phyloP scores from a whole-genome alignment of 306 rosid species.

The Parietaria judaica region DNA sequence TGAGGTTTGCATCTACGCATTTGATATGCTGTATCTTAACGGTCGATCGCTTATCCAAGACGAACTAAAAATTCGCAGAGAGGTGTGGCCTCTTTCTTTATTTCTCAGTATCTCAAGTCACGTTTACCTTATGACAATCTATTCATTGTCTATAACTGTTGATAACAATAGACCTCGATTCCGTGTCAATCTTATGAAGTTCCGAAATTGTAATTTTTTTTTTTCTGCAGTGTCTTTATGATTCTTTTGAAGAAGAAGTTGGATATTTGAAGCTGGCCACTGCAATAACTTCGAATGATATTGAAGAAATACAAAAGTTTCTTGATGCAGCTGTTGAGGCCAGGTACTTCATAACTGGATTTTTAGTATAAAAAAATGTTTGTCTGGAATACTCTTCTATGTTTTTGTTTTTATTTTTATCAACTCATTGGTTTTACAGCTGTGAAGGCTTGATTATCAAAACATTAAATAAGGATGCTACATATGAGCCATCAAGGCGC shows the following conservation, averaged over 20 bases:
- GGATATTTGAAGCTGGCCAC: slow-evolving; percentile 84
- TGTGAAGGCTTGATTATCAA: slow-evolving; percentile 88
- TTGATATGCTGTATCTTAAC: slow-evolving; percentile 76
- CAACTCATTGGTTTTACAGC: slow-evolving; percentile 38
- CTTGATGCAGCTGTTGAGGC: slow-evolving; percentile 62
- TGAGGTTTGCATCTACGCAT: slow-evolving; percentile 75
- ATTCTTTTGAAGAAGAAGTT: slow-evolving; percentile 68
- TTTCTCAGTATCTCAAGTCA: slow-evolving; percentile 1
- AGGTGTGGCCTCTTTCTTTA: slow-evolving; percentile 42
- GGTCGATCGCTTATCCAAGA: slow-evolving; percentile 72
- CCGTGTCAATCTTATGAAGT: no score
- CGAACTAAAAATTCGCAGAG: slow-evolving; percentile 69
- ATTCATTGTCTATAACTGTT: no score
- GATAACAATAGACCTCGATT: no score
- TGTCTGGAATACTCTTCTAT: neutral
- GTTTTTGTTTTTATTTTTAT: slow-evolving; percentile 3
- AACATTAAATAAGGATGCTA: slow-evolving; percentile 72
- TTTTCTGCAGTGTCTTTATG: slow-evolving; percentile 58
- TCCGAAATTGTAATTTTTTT: no score
- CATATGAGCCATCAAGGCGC: slow-evolving; percentile 88
- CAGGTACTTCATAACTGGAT: slow-evolving; percentile 38
- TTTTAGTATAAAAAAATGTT: no score
- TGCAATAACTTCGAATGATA: slow-evolving; percentile 73
- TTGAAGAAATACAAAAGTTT: slow-evolving; percentile 87
- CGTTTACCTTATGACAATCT: neutral